Conservation (phyloP, 192 early-diverging fungal genomes). For the Backusella liffmaniae region DNA sequence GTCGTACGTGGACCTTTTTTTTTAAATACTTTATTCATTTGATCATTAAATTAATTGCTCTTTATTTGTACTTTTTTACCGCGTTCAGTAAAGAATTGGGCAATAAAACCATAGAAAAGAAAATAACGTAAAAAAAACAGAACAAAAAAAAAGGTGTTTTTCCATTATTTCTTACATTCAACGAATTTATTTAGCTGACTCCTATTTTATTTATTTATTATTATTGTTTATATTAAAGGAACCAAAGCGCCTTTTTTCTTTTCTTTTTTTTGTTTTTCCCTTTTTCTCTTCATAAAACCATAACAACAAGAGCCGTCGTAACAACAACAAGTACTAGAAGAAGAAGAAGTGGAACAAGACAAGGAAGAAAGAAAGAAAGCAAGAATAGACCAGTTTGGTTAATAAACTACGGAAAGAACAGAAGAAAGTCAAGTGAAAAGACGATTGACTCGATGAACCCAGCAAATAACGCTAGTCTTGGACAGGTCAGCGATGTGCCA, state of each 20-base stretch:
- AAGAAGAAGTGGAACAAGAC: not conserved
- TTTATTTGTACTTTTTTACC: constrained; percentile 6
- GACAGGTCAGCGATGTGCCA: constrained; percentile 3
- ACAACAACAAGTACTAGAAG: not conserved
- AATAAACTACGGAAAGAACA: not conserved
- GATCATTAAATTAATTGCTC: not conserved
- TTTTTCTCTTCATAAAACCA: not conserved
- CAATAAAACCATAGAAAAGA: not conserved
- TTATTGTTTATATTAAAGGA: not conserved
- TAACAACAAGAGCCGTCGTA: too few species aligned
- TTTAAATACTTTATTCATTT: not conserved
- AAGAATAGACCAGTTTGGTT: not conserved
- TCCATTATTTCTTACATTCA: not conserved
- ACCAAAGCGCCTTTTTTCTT: not conserved
- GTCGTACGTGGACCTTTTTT: not conserved
- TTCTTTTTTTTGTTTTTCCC: not conserved
- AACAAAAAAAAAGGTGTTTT: not conserved
- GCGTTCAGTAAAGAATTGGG: not conserved
- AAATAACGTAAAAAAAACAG: not conserved
- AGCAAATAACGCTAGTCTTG: constrained; percentile 4
- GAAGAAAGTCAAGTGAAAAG: not conserved
- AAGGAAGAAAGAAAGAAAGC: not conserved
- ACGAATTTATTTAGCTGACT: not conserved
- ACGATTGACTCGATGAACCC: not conserved
- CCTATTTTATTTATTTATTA: not conserved